These are phyloP conservation scores for Penicillium herquei DNA, from an alignment of 495 filamentous ascomycete genomes.

Conservation along the genomic window DNA sequence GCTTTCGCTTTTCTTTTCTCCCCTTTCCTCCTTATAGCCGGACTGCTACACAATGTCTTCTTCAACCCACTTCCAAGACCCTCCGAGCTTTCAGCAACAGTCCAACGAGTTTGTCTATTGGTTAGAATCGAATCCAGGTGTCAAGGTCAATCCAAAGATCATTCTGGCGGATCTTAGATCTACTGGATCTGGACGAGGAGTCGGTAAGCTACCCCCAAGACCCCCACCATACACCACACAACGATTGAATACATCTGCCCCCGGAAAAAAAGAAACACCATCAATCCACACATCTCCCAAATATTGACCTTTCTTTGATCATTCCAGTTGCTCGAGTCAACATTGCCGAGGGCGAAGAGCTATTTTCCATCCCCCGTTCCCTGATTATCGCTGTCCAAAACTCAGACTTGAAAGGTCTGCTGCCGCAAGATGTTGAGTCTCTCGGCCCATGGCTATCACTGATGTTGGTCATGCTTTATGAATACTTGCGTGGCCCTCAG, in stretches of 20 bases:
- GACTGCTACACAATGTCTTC: slow-evolving; percentile 34
- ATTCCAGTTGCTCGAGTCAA: slow-evolving; percentile 56
- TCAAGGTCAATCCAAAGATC: slow-evolving; percentile 55
- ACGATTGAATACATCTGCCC: not conserved
- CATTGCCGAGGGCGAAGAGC: slow-evolving; percentile 60
- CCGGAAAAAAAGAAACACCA: slow-evolving; percentile 10
- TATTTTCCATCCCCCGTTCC: slow-evolving; percentile 62
- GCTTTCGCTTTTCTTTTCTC: slow-evolving; percentile 1
- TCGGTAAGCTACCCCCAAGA: slow-evolving; percentile 47
- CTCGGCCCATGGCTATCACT: slow-evolving; percentile 60
- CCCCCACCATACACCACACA: slow-evolving; percentile 20
- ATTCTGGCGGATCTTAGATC: slow-evolving; percentile 52
- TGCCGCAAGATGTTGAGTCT: slow-evolving; percentile 42
- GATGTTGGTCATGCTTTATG: slow-evolving; percentile 79
- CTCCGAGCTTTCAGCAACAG: slow-evolving; percentile 44
- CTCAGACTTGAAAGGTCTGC: slow-evolving; percentile 45
- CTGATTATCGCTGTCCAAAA: slow-evolving; percentile 53
- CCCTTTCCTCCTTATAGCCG: slow-evolving; percentile 6
- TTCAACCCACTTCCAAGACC: slow-evolving; percentile 36
- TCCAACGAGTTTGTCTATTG: slow-evolving; percentile 55
- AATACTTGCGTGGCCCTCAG: slow-evolving; percentile 57
- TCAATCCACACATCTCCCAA: slow-evolving; percentile 25
- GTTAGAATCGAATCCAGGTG: slow-evolving; percentile 50
- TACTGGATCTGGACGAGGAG: slow-evolving; percentile 55
- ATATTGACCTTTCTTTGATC: slow-evolving; percentile 5